phyloP scores from a whole-genome alignment of 2,329 filamentous ascomycete genomes.

The Fusarium longipes region DNA sequence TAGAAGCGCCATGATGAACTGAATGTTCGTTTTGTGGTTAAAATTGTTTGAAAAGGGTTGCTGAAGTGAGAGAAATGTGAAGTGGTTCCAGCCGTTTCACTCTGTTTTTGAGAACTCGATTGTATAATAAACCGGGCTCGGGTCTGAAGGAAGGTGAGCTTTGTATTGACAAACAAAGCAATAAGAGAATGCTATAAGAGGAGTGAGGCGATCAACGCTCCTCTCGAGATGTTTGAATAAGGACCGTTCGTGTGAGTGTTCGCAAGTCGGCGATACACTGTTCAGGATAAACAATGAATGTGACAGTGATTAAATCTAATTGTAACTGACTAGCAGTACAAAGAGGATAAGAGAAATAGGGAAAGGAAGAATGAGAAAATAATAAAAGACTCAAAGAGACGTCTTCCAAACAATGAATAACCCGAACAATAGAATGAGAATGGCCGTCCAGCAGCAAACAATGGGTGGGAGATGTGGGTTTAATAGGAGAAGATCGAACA shows the following conservation, averaged over 20 bases:
- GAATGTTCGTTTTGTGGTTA: slow-evolving; percentile 26
- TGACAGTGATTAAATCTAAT: slow-evolving; percentile 43
- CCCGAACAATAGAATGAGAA: slow-evolving; percentile 46
- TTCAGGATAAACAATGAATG: slow-evolving; percentile 34
- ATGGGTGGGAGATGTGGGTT: slow-evolving; percentile 38
- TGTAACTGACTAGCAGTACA: slow-evolving; percentile 43
- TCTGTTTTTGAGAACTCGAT: slow-evolving; percentile 33
- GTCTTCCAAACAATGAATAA: slow-evolving; percentile 43
- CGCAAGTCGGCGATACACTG: slow-evolving; percentile 32
- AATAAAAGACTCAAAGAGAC: slow-evolving; percentile 42
- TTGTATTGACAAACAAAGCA: slow-evolving; percentile 24
- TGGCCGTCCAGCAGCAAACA: slow-evolving; percentile 40
- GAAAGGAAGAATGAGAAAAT: slow-evolving; percentile 43
- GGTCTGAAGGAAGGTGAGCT: slow-evolving; percentile 27
- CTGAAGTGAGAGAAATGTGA: slow-evolving; percentile 41
- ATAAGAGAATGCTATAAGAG: slow-evolving; percentile 42
- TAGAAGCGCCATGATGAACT: slow-evolving; percentile 45
- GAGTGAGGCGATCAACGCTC: slow-evolving; percentile 49
- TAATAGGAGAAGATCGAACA: slow-evolving; percentile 46
- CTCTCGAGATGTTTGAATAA: slow-evolving; percentile 44
- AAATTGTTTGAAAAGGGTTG: slow-evolving; percentile 26
- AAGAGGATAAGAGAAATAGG: slow-evolving; percentile 34
- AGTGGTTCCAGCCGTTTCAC: slow-evolving; percentile 48
- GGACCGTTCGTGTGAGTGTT: slow-evolving; percentile 25
- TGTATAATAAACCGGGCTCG: slow-evolving; percentile 35